Evolutionary conservation across 208 protist genomes (phyloP).

Genomic region (Leishmania gerbilli): DNA sequence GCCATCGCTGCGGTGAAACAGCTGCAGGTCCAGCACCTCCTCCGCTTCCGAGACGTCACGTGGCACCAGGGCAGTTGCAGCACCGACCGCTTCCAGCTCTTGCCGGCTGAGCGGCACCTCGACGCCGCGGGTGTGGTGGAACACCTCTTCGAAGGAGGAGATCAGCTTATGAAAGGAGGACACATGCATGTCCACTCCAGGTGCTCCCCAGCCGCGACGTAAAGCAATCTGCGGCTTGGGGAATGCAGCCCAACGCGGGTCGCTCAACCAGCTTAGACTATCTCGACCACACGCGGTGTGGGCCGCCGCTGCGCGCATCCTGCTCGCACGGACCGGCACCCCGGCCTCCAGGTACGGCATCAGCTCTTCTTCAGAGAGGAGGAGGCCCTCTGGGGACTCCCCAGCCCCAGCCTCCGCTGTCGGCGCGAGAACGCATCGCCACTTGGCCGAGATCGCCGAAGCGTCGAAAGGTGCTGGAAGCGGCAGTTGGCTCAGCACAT

Average conservation of each 20-base stretch:
- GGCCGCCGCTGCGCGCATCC: conserved; percentile 25
- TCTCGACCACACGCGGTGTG: conserved; percentile 45
- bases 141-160: conserved; percentile 75
- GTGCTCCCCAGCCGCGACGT: conserved; percentile 74
- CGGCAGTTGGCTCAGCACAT: conserved; percentile 65
- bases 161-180: conserved; percentile 78
- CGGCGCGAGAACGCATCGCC: conserved; percentile 80
- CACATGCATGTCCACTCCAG: conserved; percentile 73
- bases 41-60: conserved; percentile 13
- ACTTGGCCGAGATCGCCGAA: conserved; percentile 63
- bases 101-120: conserved; percentile 32
- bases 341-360: conserved; percentile 62
- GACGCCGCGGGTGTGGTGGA: conserved; percentile 44
- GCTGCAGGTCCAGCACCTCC: conserved; percentile 79
- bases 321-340: conserved; percentile 52
- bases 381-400: conserved; percentile 13
- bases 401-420: conserved; percentile 16
- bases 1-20: conserved; percentile 80
- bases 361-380: conserved; percentile 43
- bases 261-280: conserved; percentile 58
- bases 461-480: conserved; percentile 48
- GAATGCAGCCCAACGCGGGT: conserved; percentile 59
- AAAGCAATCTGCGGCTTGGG: conserved; percentile 84
- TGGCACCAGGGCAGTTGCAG: conserved; percentile 1
- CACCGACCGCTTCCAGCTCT: conserved; percentile 12